Base-by-base conservation (phyloP, 331 rosid genomes). In the Malus hybrid region DNA sequence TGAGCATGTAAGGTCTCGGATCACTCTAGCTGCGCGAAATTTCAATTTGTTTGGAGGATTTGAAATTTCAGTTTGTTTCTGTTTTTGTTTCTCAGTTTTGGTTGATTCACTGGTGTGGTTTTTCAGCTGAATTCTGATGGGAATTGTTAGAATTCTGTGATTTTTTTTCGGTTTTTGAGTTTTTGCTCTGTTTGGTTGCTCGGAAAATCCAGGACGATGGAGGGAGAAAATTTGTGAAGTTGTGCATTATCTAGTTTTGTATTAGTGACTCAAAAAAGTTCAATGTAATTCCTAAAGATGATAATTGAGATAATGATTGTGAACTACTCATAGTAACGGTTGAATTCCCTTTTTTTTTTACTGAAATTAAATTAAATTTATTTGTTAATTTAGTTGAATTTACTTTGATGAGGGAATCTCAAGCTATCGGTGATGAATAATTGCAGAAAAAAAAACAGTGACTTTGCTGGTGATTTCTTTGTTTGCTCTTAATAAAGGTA, bases 111-210 rank as follows among this genome's bases (percentile, higher is more conserved):
- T 34, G 73, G 55, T 71, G 29, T 12, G 68, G 55, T 78, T 80
- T 3, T 28, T 73, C 76, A 85, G 85, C 74, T 46, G 76, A 77
- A 70, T 82, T 84, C 64, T 15, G 42, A 75, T 36, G 76, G 70
- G 34, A 80, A 75, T 69, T 53, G 39, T 69, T 64, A 10, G 16
- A 69, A 75, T 80, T 66, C 61, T 68, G 71, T 58, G 65, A 20
- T 57, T 60, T 32, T 61, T 7, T 34, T 33, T 33, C 1, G 13
- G 13, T 42, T 48, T 74, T 34, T 26, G 11, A 19, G 12, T 67
- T 58, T 42, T 57, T 18, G 20, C 12, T 60, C 18, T 16, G 46
- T 66, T 73, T 66, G 36, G 66, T 66, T 68, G 71, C 18, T 70
- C 33, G 61, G 65, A 79, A 78, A 69, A 50, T 36, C 32, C 36